These are phyloP conservation scores for Blastocystis sp. DNA, from an alignment of 352 stramenopile species.

Conservation along the genomic window DNA sequence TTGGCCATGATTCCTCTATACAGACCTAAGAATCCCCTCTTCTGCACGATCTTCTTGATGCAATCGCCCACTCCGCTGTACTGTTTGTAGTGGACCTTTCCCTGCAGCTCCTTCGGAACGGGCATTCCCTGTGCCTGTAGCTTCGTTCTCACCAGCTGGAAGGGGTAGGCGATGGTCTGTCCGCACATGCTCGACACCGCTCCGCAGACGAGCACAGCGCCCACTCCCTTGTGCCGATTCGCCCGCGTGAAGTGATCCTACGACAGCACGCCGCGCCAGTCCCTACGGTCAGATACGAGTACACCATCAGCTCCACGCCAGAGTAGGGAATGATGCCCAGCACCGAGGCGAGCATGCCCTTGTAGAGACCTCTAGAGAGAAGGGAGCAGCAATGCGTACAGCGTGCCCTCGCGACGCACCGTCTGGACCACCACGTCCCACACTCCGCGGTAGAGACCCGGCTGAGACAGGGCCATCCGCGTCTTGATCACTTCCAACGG, in stretches of 20 bases:
- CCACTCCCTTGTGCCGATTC: background rate
- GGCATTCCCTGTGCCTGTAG: constrained; percentile 66
- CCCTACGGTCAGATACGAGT: constrained; percentile 60
- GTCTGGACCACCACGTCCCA: constrained; percentile 63
- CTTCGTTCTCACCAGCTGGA: constrained; percentile 65
- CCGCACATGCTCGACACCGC: constrained; percentile 62
- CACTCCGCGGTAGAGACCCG: constrained; percentile 64
- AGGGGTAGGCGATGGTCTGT: constrained; percentile 64
- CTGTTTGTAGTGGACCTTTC: constrained; percentile 39
- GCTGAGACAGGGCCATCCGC: constrained; percentile 62
- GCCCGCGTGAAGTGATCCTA: constrained; percentile 39
- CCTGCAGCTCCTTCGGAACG: background rate
- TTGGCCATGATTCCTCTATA: constrained; percentile 65
- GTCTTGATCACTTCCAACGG: constrained; percentile 66
- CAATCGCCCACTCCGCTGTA: constrained; percentile 65
- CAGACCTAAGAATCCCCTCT: constrained; percentile 62
- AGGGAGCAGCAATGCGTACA: background rate
- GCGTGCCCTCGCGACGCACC: constrained; percentile 61
- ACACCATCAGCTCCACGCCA: constrained; percentile 65
- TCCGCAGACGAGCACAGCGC: constrained; percentile 57
- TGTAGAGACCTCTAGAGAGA: constrained; percentile 62
- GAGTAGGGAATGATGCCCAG: constrained; percentile 65
- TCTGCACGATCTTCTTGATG: constrained; percentile 63
- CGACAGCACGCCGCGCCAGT: background rate
- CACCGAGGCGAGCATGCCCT: constrained; percentile 64